Evolutionary conservation across 2,329 filamentous ascomycete species (phyloP), one percentile per base, ranked within the genome.

Genomic region (Scedosporium minutisporum): DNA sequence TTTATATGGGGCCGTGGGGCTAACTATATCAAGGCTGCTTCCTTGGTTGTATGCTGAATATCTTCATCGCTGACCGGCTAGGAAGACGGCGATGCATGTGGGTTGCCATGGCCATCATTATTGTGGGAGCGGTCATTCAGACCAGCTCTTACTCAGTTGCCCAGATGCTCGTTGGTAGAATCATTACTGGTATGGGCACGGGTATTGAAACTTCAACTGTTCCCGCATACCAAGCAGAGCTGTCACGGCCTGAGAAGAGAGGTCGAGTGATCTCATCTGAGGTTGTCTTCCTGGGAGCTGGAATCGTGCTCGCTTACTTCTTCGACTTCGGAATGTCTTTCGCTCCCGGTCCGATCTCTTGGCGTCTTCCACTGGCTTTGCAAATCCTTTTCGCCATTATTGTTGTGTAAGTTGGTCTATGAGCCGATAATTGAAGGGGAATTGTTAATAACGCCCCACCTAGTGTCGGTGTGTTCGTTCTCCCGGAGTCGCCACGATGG

Each of bases 51-150:
- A 21, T 61, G 14, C 14, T 61, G 14, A 41, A 57, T 23, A 48
- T 61, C 5, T 85, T 86, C 10, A 70, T 83, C 7, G 85, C 85
- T 72, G 86, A 88, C 66, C 76, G 78, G 25, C 80, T 87, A 58
- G 86, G 86, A 10, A 80, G 86, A 62, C 79, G 79, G 66, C 77
- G 76, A 66, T 85, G 85, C 29, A 83, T 87, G 63, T 78, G 86
- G 69, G 76, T 87, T 53, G 84, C 84, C 16, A 84, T 83, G 6
- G 65, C 78, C 16, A 80, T 88, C 68, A 84, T 83, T 68, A 69
- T 76, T 16, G 55, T 88, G 23, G 87, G 85, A 6, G 83, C 82
- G 1, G 75, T 78, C 51, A 76, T 89, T 1, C 86, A 88, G 69
- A 76, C 80, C 23, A 78, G 82, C 18, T 82, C 86, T 67, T 83